A percentile compares a stretch with the other conserved stretches of the same genome.
phyloP scores from a whole-genome alignment of 495 filamentous ascomycete genomes.

The Penicillium dipodomyicola region DNA sequence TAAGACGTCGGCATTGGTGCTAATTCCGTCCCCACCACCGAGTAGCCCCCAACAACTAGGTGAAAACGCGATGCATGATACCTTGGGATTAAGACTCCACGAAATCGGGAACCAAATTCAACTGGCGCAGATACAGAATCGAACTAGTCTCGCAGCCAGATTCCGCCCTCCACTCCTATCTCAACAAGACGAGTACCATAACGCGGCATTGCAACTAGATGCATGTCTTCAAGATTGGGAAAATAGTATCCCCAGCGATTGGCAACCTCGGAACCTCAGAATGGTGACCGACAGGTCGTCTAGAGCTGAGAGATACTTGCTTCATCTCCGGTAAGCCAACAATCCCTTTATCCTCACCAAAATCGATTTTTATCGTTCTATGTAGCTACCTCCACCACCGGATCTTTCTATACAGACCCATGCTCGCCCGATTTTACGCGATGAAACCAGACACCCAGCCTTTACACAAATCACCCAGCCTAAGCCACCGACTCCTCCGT shows the following conservation, averaged over 20 bases:
- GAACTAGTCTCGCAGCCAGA: conserved; percentile 12
- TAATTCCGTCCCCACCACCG: not conserved
- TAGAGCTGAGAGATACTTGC: not conserved
- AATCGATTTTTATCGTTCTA: not conserved
- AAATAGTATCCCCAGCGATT: not conserved
- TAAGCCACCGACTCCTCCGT: not conserved
- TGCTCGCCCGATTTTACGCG: not conserved
- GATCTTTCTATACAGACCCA: not conserved
- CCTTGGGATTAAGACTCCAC: not conserved
- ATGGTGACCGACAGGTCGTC: not conserved
- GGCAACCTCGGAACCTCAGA: not conserved
- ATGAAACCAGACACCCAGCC: not conserved
- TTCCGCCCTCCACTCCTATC: not conserved
- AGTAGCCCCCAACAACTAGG: not conserved
- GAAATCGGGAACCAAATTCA: not conserved
- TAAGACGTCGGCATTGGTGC: not conserved
- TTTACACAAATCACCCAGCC: not conserved
- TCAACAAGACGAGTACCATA: not conserved
- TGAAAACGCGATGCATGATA: not conserved
- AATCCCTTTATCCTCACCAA: not conserved
- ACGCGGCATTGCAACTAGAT: not conserved
- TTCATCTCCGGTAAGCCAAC: not conserved
- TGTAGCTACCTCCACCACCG: not conserved
- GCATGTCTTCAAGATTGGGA: not conserved
- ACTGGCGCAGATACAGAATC: not conserved